Evolutionary conservation across 495 filamentous ascomycete genomes (phyloP), one percentile per base, ranked within the genome.

Genomic region (Tuber magnatum): DNA sequence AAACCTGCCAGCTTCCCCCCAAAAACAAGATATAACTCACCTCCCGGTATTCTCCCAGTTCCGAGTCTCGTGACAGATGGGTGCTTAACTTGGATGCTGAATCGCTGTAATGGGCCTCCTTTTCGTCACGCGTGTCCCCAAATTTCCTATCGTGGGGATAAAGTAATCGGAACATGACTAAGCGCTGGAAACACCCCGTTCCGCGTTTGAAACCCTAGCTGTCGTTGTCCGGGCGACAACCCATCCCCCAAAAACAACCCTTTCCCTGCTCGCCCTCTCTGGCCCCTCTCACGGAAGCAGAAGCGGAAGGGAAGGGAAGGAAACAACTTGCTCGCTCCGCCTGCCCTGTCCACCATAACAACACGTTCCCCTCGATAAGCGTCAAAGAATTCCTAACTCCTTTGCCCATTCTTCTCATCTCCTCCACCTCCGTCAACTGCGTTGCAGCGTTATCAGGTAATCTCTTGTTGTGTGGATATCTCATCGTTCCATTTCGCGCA

Each of bases 211-310:
- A 76, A 48, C 48, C 69, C 24, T 72, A 32, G 56, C 56, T 65
- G 28, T 79, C 77, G 77, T 79, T 79, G 77, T 79, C 77, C 77
- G 72, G 77, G 77, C 77, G 77, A 79, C 77, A 79, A 75, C 77
- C 73, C 72, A 48, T 74, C 73, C 77, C 77, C 75, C 48, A 32
- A 69, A 68, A 71, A 69, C 76, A 77, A 61, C 65, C 65, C 48
- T n/a, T 71, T 74, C 56, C 16, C 14, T 46, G 74, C 42, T 51
- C 56, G 38, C 70, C 68, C 75, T 68, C 71, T 74, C 40, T 61
- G 74, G 43, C 28, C 44, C 75, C 76, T 77, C 74, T 78, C 75
- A 38, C 73, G 48, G 32, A 74, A 72, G 69, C 72, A 79, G 72
- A 48, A 61, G 56, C 48, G 73, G 44, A 75, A 77, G 39, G 24